Evolutionary conservation across 2,329 filamentous ascomycete genomes (phyloP).

Genomic region (Trichoderma sp.): DNA sequence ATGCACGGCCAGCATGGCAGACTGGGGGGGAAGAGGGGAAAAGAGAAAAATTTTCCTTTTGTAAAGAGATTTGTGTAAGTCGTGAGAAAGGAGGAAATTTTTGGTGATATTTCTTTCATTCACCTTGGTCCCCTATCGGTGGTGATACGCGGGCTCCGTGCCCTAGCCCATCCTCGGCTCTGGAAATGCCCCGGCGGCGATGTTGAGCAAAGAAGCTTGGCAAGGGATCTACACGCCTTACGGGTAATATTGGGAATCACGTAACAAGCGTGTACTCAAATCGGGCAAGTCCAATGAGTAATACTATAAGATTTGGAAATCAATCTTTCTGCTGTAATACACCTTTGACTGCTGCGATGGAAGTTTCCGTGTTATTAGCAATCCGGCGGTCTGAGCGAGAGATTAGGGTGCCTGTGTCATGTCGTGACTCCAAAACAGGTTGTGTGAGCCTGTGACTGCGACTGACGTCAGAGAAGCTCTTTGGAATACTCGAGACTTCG

Average conservation of each 20-base stretch:
- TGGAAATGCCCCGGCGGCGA: neutral
- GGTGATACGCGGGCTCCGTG: neutral
- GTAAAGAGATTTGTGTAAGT: neutral
- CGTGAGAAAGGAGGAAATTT: neutral
- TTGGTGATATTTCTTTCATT: neutral
- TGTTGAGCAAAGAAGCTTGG: neutral
- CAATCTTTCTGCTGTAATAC: neutral
- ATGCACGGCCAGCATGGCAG: conserved; percentile 17
- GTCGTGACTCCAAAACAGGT: neutral
- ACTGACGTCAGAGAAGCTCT: conserved; percentile 11
- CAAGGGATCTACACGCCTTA: neutral
- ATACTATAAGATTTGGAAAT: neutral
- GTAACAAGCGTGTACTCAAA: neutral
- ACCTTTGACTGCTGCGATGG: neutral
- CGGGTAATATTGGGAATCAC: neutral
- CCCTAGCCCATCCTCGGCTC: neutral
- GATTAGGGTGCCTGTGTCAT: neutral
- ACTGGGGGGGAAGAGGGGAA: neutral
- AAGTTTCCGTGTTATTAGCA: neutral
- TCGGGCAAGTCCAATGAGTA: neutral
- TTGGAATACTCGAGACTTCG: neutral
- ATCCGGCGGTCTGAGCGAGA: neutral
- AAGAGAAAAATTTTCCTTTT: neutral
- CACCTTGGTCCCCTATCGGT: neutral
- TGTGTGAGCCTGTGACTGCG: neutral